Percentiles rank a stretch among this genome's conserved stretches.
Conservation (phyloP, 2,329 filamentous ascomycete species). For the Pseudocercospora eumusae region DNA sequence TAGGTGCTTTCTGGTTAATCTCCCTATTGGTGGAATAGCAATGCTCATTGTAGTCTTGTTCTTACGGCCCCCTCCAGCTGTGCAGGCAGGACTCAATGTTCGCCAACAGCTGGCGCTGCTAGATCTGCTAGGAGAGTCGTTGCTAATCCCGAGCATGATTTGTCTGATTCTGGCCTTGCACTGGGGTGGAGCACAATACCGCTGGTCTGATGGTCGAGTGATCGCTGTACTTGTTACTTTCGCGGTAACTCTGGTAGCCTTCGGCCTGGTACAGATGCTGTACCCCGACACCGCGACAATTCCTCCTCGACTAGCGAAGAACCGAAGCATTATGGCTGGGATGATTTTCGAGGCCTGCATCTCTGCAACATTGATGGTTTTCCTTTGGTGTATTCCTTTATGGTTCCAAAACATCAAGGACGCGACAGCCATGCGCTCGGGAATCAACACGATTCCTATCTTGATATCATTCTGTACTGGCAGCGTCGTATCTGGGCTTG, state of each 20-base stretch:
- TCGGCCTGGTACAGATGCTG: background rate
- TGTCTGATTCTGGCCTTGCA: conserved; percentile 50
- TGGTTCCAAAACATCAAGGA: background rate
- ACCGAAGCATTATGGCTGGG: background rate
- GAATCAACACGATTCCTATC: background rate
- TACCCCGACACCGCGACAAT: background rate
- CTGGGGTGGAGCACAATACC: conserved; percentile 49
- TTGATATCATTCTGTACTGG: too few species aligned
- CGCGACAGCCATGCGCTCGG: background rate
- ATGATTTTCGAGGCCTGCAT: background rate
- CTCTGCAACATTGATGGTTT: background rate
- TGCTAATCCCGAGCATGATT: conserved; percentile 43
- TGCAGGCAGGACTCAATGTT: conserved; percentile 25
- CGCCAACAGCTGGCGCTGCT: conserved; percentile 36
- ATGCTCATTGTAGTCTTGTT: conserved; percentile 34
- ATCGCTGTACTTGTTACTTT: conserved; percentile 44
- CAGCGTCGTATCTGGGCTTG: background rate
- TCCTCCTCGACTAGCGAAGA: background rate
- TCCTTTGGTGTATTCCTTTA: background rate
- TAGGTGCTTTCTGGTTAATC: conserved; percentile 30
- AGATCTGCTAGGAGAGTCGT: conserved; percentile 44
- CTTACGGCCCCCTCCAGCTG: too few species aligned
- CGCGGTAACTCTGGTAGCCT: background rate
- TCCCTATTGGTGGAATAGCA: conserved; percentile 31
- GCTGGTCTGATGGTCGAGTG: conserved; percentile 44